A percentile compares a stretch with the other conserved stretches of the same genome.
Evolutionary conservation across 768 basidiomycete species (phyloP).

Genomic region (Boletales sp.): DNA sequence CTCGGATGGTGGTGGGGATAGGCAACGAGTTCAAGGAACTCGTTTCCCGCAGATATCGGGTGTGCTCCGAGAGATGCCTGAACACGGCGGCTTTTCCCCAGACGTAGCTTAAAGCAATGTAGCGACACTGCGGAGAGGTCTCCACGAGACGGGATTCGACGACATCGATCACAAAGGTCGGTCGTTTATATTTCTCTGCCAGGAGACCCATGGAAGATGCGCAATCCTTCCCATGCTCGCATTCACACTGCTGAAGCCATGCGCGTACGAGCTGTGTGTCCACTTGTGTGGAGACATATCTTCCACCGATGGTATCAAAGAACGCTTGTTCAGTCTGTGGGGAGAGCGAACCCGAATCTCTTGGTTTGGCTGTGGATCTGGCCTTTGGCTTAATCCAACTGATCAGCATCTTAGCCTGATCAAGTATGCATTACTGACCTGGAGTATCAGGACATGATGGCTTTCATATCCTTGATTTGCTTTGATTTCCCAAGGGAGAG

Average conservation of each 20-base stretch:
- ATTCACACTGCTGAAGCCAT: conserved; percentile 16
- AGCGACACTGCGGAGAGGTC: conserved; percentile 18
- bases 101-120: conserved; percentile 23
- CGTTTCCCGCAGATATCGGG: conserved; percentile 1
- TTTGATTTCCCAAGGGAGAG: conserved; percentile 12
- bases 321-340: not conserved
- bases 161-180: conserved; percentile 16
- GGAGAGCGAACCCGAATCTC: not conserved
- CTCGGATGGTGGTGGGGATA: conserved; percentile 21
- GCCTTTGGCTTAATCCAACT: conserved; percentile 3
- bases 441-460: conserved; percentile 8
- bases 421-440: not conserved
- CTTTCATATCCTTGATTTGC: not conserved
- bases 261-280: conserved; percentile 6
- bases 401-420: not conserved
- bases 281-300: conserved; percentile 1
- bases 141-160: conserved; percentile 15
- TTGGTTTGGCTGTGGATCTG: not conserved
- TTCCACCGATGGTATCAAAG: conserved; percentile 6
- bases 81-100: conserved; percentile 13
- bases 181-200: not conserved
- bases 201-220: not conserved
- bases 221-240: conserved; percentile 7
- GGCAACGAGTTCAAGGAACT: conserved; percentile 1
- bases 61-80: conserved; percentile 7